A percentile compares a stretch with the other conserved stretches of the same genome.
phyloP scores from a whole-genome alignment of 805 yeast species.

The Ogataea pignaliae region DNA sequence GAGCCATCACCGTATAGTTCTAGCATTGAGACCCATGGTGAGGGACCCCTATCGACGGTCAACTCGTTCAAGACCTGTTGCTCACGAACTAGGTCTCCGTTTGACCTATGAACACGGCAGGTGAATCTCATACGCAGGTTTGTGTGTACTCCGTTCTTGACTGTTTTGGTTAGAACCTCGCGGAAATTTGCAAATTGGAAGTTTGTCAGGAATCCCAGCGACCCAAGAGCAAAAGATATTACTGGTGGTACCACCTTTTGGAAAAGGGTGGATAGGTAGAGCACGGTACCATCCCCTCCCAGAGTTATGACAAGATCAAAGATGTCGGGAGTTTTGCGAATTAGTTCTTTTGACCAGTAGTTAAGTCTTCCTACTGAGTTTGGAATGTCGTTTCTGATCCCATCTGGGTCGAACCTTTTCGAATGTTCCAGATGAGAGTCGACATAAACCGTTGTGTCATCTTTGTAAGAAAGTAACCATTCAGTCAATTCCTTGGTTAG shows the following conservation, averaged over 20 bases:
- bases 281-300: constrained; percentile 98
- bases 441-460: constrained; percentile 51
- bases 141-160: constrained; percentile 68
- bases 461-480: constrained; percentile 51
- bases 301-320: constrained; percentile 80
- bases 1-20: constrained; percentile 88
- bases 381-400: constrained; percentile 45
- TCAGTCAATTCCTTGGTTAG: constrained; percentile 75
- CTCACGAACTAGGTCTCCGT: constrained; percentile 52
- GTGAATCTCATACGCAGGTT: constrained; percentile 85
- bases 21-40: constrained; percentile 84
- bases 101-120: constrained; percentile 60
- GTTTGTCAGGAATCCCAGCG: constrained; percentile 88
- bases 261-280: constrained; percentile 82
- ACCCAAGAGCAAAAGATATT: constrained; percentile 82
- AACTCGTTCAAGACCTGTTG: constrained; percentile 86
- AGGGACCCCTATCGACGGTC: constrained; percentile 90
- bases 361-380: constrained; percentile 42
- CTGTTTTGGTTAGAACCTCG: constrained; percentile 48
- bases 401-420: constrained; percentile 57
- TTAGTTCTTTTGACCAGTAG: constrained; percentile 67
- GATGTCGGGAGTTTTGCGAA: constrained; percentile 39
- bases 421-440: constrained; percentile 63
- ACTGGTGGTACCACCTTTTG: constrained; percentile 89
- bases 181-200: constrained; percentile 74